Base-by-base conservation (phyloP, 2,329 filamentous ascomycete genomes). In the Lachnellula willkommii region DNA sequence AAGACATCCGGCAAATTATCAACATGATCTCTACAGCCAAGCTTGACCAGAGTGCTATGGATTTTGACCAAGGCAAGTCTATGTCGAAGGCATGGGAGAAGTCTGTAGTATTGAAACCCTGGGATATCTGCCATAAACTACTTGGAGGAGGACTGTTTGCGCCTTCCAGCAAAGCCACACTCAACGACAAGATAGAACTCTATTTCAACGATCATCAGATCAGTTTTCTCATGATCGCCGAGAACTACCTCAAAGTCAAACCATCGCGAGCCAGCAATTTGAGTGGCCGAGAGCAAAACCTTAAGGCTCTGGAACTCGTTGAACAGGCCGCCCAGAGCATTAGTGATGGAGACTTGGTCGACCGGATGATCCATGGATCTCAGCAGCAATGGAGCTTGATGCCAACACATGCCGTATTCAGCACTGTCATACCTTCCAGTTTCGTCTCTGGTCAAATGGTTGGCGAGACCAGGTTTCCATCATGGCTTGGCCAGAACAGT, bases 181-280 rank as follows among this genome's bases (percentile, higher is more conserved):
- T 99, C 37, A 97, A 97, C 69, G 93, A 99, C 72, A 99, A 99
- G 78, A 94, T 95, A 60, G 93, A 99, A 73, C 83, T 99, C 1
- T 99, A 99, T 72, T 99, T 99, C 78, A 97, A 99, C 71, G 94
- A 99, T 66, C 94, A 99, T 68, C 94, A 99, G 66, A 95, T 97
- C 74, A 96, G 91, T 67, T 94, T 87, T 68, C 78, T 99, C 52
- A 97, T 99, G 94, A 85, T 99, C 47, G 94, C 99, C 70, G 95
- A 99, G 72, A 99, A 99, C 69, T 99, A 99, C 65, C 79, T 99
- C 12, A 87, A 84, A 60, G 91, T 90, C 2, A 89, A 85, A 58
- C 94, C 94, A 3, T 79, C 85, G 58, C 78, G 76, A 12, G 75
- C 89, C 3, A 80, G 77, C 58, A 78, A 77, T 50, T 74, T 76